These are phyloP conservation scores for Leccinum variabile DNA, from an alignment of 1,284 basidiomycete genomes.

Conservation along the genomic window DNA sequence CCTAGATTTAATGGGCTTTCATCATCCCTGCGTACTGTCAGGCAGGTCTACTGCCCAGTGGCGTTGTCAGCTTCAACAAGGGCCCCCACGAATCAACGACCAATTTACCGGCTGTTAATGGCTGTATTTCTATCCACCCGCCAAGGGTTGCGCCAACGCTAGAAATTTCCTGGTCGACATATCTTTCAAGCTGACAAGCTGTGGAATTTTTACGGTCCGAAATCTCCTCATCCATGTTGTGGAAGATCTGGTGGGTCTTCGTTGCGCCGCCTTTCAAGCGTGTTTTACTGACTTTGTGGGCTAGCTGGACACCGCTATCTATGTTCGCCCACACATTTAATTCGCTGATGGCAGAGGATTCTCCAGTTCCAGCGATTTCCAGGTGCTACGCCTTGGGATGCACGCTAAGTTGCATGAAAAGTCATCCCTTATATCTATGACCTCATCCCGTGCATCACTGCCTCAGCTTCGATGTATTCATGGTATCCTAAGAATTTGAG, in stretches of 20 bases:
- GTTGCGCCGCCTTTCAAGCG: background rate
- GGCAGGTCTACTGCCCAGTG: slow-evolving; percentile 6
- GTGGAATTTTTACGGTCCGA: background rate
- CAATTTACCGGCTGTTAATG: background rate
- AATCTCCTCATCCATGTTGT: background rate
- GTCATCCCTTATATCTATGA: background rate
- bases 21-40: slow-evolving; percentile 5
- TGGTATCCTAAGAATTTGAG: slow-evolving; percentile 3
- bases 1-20: background rate
- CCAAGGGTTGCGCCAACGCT: background rate
- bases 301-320: background rate
- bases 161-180: background rate
- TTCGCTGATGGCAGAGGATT: slow-evolving; percentile 6
- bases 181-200: background rate
- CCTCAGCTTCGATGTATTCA: background rate
- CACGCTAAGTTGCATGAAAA: background rate
- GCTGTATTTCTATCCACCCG: slow-evolving; percentile 1
- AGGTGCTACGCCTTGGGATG: background rate
- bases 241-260: background rate
- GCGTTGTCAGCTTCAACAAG: background rate
- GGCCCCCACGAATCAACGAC: background rate
- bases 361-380: background rate
- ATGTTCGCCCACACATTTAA: background rate
- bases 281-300: background rate
- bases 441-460: background rate